phyloP scores from a whole-genome alignment of 2,329 filamentous ascomycete species.

The Podosphaera xanthii region DNA sequence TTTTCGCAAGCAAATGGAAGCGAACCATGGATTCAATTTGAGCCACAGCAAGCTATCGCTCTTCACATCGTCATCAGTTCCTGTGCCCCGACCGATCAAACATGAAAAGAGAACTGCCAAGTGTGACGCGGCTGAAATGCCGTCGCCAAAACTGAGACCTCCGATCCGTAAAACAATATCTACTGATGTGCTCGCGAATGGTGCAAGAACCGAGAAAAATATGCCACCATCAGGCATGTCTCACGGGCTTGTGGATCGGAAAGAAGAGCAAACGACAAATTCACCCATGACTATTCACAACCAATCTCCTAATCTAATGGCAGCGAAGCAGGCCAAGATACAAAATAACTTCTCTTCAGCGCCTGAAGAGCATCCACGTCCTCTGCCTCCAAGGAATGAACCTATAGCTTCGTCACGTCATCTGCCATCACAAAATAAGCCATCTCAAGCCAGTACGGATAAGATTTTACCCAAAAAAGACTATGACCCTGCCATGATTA shows the following conservation, averaged over 20 bases:
- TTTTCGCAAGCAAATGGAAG: conserved; percentile 51
- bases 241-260: background rate
- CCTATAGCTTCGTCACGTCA: conserved; percentile 20
- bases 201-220: conserved; percentile 12
- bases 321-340: conserved; percentile 8
- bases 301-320: conserved; percentile 24
- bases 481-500: conserved; percentile 26
- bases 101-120: conserved; percentile 9
- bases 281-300: conserved; percentile 17
- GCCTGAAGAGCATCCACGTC: conserved; percentile 28
- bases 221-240: too few species aligned
- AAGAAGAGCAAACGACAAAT: background rate
- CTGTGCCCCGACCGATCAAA: conserved; percentile 5
- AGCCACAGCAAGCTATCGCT: conserved; percentile 21
- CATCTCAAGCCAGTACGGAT: conserved; percentile 20
- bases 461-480: conserved; percentile 30
- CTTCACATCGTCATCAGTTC: conserved; percentile 18
- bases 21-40: conserved; percentile 30
- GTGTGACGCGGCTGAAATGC: conserved; percentile 7
- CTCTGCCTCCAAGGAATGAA: conserved; percentile 29
- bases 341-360: conserved; percentile 14
- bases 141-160: conserved; percentile 9
- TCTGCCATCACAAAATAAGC: conserved; percentile 7
- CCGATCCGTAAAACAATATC: conserved; percentile 4
- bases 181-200: conserved; percentile 19